Base-by-base conservation (phyloP, 768 basidiomycete genomes). In the Podaxis sp. region DNA sequence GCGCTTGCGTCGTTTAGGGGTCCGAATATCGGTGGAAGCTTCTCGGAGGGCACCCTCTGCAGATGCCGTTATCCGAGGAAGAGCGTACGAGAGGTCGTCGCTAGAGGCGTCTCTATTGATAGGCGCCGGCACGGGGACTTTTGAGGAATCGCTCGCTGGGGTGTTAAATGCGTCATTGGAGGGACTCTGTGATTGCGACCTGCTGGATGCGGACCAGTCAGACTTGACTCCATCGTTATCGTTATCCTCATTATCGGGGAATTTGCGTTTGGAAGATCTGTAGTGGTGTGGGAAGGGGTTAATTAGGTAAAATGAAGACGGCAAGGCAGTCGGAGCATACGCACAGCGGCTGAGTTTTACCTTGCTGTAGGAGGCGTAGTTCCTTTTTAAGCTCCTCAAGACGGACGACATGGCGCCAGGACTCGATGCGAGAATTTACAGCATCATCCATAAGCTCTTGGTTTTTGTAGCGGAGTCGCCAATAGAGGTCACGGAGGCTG, bases 351-450 rank as follows among this genome's bases (percentile, higher is more conserved):
- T 56, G 46, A 7, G 44, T 22, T n/a, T 51, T 44, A 44, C 22
- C 54, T 24, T 56, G 46, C 24, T 53, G 55, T 44, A 62, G 54
- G 11, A 62, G 54, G 4, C 48, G 36, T 20, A 62, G 46, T 56
- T 62, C 61, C 5, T 49, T 62, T 28, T 56, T 37, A 20, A 62
- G 61, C 33, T 62, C 61, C 15, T 62, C 61, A 20, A 62, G 54
- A 17, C 61, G 54, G 33, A 62, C 61, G 46, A 30, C 55, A 30
- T 56, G 36, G 6, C 61, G 61, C 61, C 61, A 62, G 30, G 61
- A 49, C 36, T 62, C 54, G 28, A 62, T 62, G 26, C 61, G 61
- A 17, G 33, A 8, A 26, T 56, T 48, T 36, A 56, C 50, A 24
- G 61, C 61, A 15, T 62, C 61, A 24, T 56, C 54, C 10, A 50